These are phyloP conservation scores for Pulveroboletus sp. DNA, from an alignment of 768 basidiomycete genomes.

Conservation along the genomic window DNA sequence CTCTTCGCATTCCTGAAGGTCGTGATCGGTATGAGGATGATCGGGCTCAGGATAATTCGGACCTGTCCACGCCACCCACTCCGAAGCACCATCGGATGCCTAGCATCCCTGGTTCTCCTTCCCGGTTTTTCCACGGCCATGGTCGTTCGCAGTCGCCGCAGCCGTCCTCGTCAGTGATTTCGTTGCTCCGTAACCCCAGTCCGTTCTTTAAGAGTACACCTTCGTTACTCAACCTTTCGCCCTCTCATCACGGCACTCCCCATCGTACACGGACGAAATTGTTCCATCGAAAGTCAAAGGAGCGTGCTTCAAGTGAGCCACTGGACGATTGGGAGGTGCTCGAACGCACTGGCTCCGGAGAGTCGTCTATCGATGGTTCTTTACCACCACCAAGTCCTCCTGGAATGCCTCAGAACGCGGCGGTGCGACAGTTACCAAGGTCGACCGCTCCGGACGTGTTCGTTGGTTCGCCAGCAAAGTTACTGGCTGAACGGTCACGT, in stretches of 20 bases:
- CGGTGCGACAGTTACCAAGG: constrained; percentile 14
- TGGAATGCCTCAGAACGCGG: constrained; percentile 17
- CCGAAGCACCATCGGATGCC: constrained; percentile 31
- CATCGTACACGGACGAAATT: constrained; percentile 29
- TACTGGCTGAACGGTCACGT: constrained; percentile 14
- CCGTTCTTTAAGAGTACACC: constrained; percentile 34
- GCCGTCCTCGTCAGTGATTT: constrained; percentile 32
- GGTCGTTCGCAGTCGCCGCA: constrained; percentile 30
- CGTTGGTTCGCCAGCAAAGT: constrained; percentile 7
- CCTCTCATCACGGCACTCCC: constrained; percentile 29
- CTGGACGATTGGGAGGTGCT: constrained; percentile 33
- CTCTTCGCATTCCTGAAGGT: constrained; percentile 31
- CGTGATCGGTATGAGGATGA: constrained; percentile 31
- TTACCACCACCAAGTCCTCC: constrained; percentile 19
- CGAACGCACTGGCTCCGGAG: constrained; percentile 26
- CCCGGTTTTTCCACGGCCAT: constrained; percentile 28
- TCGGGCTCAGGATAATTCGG: constrained; percentile 28
- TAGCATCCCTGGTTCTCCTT: constrained; percentile 29
- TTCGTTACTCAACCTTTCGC: constrained; percentile 28
- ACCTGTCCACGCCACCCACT: constrained; percentile 29
- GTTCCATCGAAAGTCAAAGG: constrained; percentile 33
- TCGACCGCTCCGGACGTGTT: constrained; percentile 12
- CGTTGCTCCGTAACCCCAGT: constrained; percentile 31
- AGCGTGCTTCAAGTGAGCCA: constrained; percentile 30
- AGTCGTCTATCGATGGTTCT: constrained; percentile 23